Base-by-base conservation (phyloP, 495 filamentous ascomycete species). In the Trypethelium eluteriae region DNA sequence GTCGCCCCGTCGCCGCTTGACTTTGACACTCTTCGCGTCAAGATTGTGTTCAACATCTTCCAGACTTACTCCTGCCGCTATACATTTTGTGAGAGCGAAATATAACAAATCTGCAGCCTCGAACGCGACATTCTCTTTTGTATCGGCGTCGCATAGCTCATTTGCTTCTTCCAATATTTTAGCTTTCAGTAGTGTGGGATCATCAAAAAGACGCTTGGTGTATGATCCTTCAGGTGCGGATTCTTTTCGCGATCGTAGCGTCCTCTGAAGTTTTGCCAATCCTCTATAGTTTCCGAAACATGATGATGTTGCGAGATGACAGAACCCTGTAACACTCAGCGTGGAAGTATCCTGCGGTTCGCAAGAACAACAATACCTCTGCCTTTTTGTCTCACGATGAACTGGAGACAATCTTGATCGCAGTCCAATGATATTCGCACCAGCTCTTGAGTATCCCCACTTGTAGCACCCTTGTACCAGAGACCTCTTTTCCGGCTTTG, bases 141-240 rank as follows among this genome's bases (percentile, higher is more conserved):
- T 87, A 46, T 82, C 83, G 14, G 94, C 94, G 62, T 90, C 83
- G 79, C 94, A 98, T 38, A 98, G 80, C 78, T 98, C 94, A 68
- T 91, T 88, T 2, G 94, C 94, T 75, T 98, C 94, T 77, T 98
- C 94, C 88, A 96, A 94, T 50, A 98, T 96, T 81, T 98, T 98
- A 2, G 94, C 95, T 41, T 89, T 83, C 16, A 96, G 79, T 25
- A 98, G 84, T 77, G 94, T 91, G 65, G 90, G 85, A 66, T 98
- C 95, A 36, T 87, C 90, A 80, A 97, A 98, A 9, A 98, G 79
- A 18, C 94, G 81, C 39, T 91, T 90, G 14, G 94, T 98, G 75
- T 98, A 98, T 16, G 94, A 98, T 0, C 92, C 93, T 66, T 82
- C 83, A 2, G 93, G 93, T 0, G 94, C 92, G 10, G 88, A 88